Base-by-base conservation (phyloP, 2,329 filamentous ascomycete species). In the Penicillium sp. region DNA sequence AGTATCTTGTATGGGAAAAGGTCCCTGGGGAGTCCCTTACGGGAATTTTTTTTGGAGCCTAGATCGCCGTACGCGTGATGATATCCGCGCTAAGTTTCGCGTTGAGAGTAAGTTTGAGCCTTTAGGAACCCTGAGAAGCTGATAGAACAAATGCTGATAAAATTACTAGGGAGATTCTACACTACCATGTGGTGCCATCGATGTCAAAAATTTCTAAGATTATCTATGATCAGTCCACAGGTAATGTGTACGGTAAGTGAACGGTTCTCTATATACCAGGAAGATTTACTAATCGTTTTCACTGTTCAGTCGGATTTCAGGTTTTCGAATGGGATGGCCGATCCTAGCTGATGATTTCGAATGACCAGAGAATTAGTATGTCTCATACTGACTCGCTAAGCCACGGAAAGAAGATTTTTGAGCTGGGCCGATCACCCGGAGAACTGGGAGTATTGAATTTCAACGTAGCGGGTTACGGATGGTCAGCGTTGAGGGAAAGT, bases 221-320 rank as follows among this genome's bases (percentile, higher is more conserved):
- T 48, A 65, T 67, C 45, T 67, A 51, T 55, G 63, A 67, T 59
- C 54, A 65, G 59, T 54, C 63, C 48, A 65, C 63, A n/a, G 56
- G 60, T 22, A 60, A 59, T 52, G 22, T 63, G 60, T 63, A 63
- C 39, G 64, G 60, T 8, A 17, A 41, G 10, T 35, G 47, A 31
- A 38, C 48, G n/a, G 48, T 25, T 31, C 45, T 58, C 57, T 43
- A 58, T 58, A 55, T 20, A 22, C n/a, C 35, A n/a, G 28, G 22
- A 28, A 37, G 43, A 53, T 57, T 25, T 54, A 59, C 57, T 60
- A 62, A 62, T 45, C 45, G 38, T 52, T 42, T 20, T 39, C 20
- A 22, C 20, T 22, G 20, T 22, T 22, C 51, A 41, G 60, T 59
- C 43, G 28, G 41, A 63, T 58, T 48, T 63, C 62, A 49, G 63